Evolutionary conservation across 2,329 filamentous ascomycete genomes (phyloP), one percentile per base, ranked within the genome.

Genomic region (Cladosporium sp.): DNA sequence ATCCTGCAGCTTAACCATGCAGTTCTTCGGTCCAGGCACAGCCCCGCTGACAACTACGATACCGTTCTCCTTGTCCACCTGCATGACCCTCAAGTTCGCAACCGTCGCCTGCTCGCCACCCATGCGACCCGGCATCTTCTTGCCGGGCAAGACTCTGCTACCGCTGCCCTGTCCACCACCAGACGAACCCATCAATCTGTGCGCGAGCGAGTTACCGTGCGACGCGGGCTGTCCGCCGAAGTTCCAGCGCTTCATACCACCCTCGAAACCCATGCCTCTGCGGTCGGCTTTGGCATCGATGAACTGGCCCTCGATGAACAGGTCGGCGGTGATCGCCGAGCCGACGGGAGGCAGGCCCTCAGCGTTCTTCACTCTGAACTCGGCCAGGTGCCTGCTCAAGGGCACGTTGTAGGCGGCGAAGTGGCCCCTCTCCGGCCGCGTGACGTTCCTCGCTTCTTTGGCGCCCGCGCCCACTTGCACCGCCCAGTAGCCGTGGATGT

Each of bases 91-190:
- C 61, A 97, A 74, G 71, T 95, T 96, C 78, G 96, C 91, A 52
- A 93, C 80, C 42, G 93, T 99, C 50, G 90, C 87, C 59, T 82
- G 83, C 70, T 95, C 81, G 58, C 86, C 88, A 57, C 93, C 93
- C 93, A 99, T 97, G 53, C 89, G 83, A 50, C 93, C 93, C 3
- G 93, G 83, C 93, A 99, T 99, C 74, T 90, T 93, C 82, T 99
- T 99, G 54, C 93, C 93, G 0, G 93, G 93, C 66, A 90, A 76
- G 19, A 99, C 92, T 72, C 93, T 83, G 56, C 89, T 95, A 73
- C 93, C 93, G 67, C 87, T 85, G 58, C 93, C 93, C 72, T 99
- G 93, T 61, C 86, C 88, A 54, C 87, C 89, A 68, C 93, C 93
- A 7, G 86, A 80, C 29, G 89, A 92, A 77, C 93, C 93, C 74